Conservation (phyloP, 805 yeast genomes). For the Debaryomyces tyrocola region DNA sequence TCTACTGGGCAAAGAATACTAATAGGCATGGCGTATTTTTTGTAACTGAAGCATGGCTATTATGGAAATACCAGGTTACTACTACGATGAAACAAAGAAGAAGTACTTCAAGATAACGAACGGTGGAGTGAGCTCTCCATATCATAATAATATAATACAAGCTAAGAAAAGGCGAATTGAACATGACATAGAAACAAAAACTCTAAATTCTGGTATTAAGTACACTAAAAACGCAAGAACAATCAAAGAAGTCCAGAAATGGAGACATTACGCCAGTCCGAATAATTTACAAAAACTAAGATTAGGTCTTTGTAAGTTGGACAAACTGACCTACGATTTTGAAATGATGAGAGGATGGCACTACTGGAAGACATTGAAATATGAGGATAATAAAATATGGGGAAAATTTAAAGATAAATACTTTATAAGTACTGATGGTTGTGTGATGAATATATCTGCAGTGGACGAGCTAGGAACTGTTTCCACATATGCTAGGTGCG, state of each 20-base stretch:
- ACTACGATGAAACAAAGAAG: slow-evolving; percentile 20
- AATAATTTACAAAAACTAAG: neutral
- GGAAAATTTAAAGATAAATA: neutral
- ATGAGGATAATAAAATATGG: neutral
- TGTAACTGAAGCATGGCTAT: no score
- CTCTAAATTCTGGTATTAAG: neutral
- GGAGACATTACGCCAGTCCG: neutral
- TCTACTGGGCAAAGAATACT: no score
- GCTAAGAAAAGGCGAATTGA: slow-evolving; percentile 15
- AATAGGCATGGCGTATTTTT: no score
- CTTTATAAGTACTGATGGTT: neutral
- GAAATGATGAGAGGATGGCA: neutral
- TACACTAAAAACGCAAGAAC: neutral
- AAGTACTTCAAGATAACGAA: slow-evolving; percentile 28
- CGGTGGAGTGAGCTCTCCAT: slow-evolving; percentile 18
- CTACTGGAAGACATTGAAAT: neutral
- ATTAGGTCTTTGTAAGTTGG: neutral
- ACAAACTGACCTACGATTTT: neutral
- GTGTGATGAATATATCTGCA: neutral
- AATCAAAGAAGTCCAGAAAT: neutral
- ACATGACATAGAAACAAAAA: neutral
- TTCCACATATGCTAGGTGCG: neutral
- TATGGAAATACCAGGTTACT: slow-evolving; percentile 24
- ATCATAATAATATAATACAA: slow-evolving; percentile 25
- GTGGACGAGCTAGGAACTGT: neutral